Percentiles rank a stretch among this genome's conserved stretches.
phyloP scores from a whole-genome alignment of 2,329 filamentous ascomycete species.

The Chaetomiaceae sp. region DNA sequence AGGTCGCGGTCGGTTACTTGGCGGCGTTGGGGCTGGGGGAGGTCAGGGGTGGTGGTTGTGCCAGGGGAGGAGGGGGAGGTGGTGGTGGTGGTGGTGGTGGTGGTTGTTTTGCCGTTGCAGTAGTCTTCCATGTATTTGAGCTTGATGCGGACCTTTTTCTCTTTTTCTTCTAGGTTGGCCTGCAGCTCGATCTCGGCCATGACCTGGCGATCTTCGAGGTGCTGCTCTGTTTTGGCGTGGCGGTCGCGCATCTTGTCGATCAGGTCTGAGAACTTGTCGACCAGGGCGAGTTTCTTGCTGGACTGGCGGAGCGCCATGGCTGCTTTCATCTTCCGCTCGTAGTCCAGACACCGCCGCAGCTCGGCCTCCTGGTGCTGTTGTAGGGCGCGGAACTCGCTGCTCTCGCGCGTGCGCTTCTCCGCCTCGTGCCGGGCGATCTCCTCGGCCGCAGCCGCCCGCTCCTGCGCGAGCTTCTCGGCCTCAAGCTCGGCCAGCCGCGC shows the following conservation, averaged over 20 bases:
- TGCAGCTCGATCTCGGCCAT: constrained; percentile 57
- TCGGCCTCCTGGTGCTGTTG: constrained; percentile 45
- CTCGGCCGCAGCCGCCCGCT: constrained; percentile 40
- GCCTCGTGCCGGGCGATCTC: constrained; percentile 40
- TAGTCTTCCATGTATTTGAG: constrained; percentile 65
- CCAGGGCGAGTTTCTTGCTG: constrained; percentile 41
- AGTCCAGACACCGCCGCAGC: constrained; percentile 47
- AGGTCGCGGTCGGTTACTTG: constrained; percentile 56
- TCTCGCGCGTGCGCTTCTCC: constrained; percentile 41
- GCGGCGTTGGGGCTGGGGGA: constrained; percentile 47
- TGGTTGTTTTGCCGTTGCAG: constrained; percentile 40
- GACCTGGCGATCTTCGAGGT: constrained; percentile 59
- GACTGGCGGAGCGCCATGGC: constrained; percentile 48
- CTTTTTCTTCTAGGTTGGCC: constrained; percentile 49
- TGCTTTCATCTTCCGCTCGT: constrained; percentile 44
- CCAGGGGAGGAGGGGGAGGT: not conserved
- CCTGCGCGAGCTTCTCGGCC: constrained; percentile 41
- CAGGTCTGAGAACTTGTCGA: constrained; percentile 44
- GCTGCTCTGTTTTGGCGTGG: constrained; percentile 47
- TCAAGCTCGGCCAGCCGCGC: constrained; percentile 42
- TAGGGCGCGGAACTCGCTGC: constrained; percentile 41
- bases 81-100: constrained; percentile 23
- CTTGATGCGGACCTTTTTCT: constrained; percentile 40
- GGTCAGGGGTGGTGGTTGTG: constrained; percentile 19
- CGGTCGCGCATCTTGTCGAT: constrained; percentile 50